Base-by-base conservation (phyloP, 83 land plant genomes). In the Picea engelmannii region DNA sequence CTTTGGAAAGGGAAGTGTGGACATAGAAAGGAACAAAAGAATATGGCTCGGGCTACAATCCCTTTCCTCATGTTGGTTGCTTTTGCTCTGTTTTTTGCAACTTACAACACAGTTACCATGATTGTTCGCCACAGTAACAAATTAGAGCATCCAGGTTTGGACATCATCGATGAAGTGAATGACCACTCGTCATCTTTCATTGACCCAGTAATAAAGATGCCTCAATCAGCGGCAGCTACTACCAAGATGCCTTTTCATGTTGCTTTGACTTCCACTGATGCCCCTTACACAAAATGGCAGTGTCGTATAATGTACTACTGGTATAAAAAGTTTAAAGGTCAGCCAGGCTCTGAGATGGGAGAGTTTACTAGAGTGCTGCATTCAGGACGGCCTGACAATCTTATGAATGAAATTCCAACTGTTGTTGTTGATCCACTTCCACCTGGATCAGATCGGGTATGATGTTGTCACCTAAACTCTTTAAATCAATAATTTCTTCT, bases 391-490 rank as follows among this genome's bases (percentile, higher is more conserved):
- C 76, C 91, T 11, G 96, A 95, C 76, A 81, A 88, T 82, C 80
- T 93, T 78, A 93, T 95, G 96, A 91, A 90, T 15, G 96, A 95
- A 86, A 95, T 93, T 65, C 96, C 94, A 5, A 93, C 96, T 63
- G 59, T 95, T 70, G 89, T 95, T 4, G 97, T 91, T 58, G 91
- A 93, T 81, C 97, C 96, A 52, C 96, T 92, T 67, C 97, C 97
- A 2, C 52, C 87, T 18, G 92, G 93, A 23, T 81, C 88, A 60
- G 95, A 93, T 77, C 84, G 88, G n/a, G 98, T n/a, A 96, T 40
- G 93, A 93, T 63, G 60, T 95, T 81, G 98, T 93, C n/a, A n/a
- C n/a, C n/a, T n/a, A n/a, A n/a, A n/a, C n/a, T n/a, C n/a, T n/a
- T n/a, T n/a, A n/a, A n/a, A n/a, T n/a, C n/a, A n/a, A n/a, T n/a